These are phyloP conservation scores for Pleurotus salmoneostramineus DNA, from an alignment of 768 basidiomycete species.

Conservation along the genomic window DNA sequence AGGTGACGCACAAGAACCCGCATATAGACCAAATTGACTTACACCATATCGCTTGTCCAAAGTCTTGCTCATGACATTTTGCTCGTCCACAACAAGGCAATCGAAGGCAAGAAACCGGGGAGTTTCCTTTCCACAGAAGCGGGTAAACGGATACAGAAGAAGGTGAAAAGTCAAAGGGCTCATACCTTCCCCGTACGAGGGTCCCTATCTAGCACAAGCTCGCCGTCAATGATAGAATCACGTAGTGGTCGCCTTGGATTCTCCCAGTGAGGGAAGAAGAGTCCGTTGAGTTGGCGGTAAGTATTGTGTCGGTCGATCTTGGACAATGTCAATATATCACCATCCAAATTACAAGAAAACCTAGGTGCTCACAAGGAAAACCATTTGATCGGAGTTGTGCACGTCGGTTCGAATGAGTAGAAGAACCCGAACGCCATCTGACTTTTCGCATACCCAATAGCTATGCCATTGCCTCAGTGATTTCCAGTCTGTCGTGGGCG, in stretches of 20 bases:
- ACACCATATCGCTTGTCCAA: slow-evolving; percentile 91
- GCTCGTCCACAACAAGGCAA: slow-evolving; percentile 80
- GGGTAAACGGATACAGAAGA: neutral
- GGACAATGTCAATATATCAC: neutral
- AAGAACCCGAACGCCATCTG: slow-evolving; percentile 90
- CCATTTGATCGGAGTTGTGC: slow-evolving; percentile 45
- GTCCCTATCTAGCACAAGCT: slow-evolving; percentile 89
- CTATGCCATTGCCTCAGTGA: slow-evolving; percentile 33
- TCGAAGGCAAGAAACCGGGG: slow-evolving; percentile 88
- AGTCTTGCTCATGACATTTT: slow-evolving; percentile 82
- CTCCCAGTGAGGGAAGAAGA: slow-evolving; percentile 90
- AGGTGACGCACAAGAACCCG: neutral
- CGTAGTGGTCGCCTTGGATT: slow-evolving; percentile 61
- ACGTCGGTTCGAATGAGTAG: slow-evolving; percentile 70
- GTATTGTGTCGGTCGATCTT: slow-evolving; percentile 95
- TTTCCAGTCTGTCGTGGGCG: neutral
- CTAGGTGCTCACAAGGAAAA: slow-evolving; percentile 66
- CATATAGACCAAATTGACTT: slow-evolving; percentile 20
- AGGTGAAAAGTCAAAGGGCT: slow-evolving; percentile 7
- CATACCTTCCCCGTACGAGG: slow-evolving; percentile 66
- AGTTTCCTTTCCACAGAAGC: slow-evolving; percentile 56
- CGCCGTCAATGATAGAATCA: slow-evolving; percentile 88
- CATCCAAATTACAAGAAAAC: too few relatives aligned
- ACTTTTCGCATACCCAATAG: slow-evolving; percentile 99
- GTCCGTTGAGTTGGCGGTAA: slow-evolving; percentile 69